Conservation (phyloP, 1,139 yeast species). For the Zygosaccharomyces sapae region DNA sequence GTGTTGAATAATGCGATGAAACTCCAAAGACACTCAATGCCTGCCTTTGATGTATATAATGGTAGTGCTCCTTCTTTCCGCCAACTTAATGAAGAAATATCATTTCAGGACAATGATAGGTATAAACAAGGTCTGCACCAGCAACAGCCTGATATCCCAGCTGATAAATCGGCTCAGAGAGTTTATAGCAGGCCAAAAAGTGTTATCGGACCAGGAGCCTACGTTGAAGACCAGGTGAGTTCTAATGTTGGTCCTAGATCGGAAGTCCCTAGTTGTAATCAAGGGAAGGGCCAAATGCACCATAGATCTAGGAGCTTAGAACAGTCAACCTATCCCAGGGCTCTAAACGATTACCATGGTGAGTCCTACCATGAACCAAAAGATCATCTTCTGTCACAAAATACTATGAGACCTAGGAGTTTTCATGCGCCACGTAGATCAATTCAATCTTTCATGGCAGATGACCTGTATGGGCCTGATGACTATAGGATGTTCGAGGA, state of each 20-base stretch:
- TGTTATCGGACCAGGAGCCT: neutral
- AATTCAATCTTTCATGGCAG: neutral
- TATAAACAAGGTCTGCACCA: neutral
- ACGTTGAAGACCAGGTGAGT: neutral
- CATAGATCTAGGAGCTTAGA: neutral
- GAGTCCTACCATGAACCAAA: neutral
- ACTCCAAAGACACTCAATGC: neutral
- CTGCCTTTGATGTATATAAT: neutral
- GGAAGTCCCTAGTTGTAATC: neutral
- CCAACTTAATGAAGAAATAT: neutral
- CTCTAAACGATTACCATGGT: neutral
- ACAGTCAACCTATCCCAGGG: neutral
- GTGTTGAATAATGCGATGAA: neutral
- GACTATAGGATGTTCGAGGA: conserved; percentile 2
- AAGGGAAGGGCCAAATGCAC: neutral
- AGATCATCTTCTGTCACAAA: neutral
- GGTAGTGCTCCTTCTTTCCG: conserved; percentile 2
- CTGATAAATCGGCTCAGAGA: neutral
- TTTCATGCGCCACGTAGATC: neutral
- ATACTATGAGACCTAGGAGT: neutral
- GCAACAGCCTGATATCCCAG: neutral
- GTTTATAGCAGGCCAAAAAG: neutral
- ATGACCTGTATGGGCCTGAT: conserved; percentile 4
- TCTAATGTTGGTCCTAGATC: neutral
- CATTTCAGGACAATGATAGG: neutral